Percentiles rank a stretch among this genome's conserved stretches.
Evolutionary conservation across 2,329 filamentous ascomycete species (phyloP).

Genomic region (Sordariomycetes sp.): DNA sequence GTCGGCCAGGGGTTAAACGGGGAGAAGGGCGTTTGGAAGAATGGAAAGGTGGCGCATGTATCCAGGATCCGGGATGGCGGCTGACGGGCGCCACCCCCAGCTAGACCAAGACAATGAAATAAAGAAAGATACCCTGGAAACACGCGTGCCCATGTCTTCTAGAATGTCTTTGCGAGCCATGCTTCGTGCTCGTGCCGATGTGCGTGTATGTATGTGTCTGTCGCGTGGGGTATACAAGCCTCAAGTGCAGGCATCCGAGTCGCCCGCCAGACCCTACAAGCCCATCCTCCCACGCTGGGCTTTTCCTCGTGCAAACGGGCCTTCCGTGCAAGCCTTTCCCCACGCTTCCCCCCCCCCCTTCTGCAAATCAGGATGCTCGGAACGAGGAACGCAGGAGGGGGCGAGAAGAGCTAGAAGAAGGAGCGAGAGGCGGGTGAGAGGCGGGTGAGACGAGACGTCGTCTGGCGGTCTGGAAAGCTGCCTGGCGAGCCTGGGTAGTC

Average conservation of each 20-base stretch:
- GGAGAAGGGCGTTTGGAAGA: neutral
- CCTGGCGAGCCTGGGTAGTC: neutral
- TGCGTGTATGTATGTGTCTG: constrained; percentile 3
- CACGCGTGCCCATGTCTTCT: neutral
- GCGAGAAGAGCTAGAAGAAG: neutral
- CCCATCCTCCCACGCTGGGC: neutral
- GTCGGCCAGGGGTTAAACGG: too few species aligned
- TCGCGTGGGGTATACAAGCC: constrained; percentile 3
- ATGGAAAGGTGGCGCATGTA: neutral
- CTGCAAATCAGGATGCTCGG: neutral
- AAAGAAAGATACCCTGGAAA: neutral
- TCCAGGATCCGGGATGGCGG: neutral
- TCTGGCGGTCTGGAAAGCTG: neutral
- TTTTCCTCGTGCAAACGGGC: neutral
- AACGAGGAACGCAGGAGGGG: neutral
- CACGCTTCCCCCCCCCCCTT: neutral
- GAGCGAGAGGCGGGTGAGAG: neutral
- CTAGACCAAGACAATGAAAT: neutral
- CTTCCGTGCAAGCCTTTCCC: neutral
- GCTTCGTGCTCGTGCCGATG: neutral
- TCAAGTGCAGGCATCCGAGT: constrained; percentile 1
- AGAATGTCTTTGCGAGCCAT: neutral
- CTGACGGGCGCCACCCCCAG: neutral
- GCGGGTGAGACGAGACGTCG: neutral
- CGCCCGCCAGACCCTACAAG: neutral